Percentiles rank a stretch among this genome's conserved stretches.
Evolutionary conservation across 1,284 basidiomycete genomes (phyloP).

Genomic region (Malassezia dermatis): DNA sequence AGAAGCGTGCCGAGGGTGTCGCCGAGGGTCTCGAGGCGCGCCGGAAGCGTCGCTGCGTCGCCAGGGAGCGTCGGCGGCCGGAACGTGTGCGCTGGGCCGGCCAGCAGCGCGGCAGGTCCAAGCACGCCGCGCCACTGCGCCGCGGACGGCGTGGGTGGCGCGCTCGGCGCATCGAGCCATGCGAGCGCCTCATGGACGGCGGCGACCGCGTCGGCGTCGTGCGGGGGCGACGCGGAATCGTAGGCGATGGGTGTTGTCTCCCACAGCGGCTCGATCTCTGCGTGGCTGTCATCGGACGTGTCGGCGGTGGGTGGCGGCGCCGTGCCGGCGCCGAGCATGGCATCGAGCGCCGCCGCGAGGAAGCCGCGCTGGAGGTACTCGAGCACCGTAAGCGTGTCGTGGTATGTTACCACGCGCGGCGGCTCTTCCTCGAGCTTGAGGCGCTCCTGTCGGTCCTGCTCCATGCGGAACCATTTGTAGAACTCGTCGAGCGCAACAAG

Average conservation of each 20-base stretch:
- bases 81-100: conserved; percentile 2
- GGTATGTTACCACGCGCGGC: conserved; percentile 1
- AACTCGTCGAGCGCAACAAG: conserved; percentile 17
- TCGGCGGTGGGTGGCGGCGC: background rate
- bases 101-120: background rate
- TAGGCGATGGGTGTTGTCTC: background rate
- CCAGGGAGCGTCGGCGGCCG: conserved; percentile 8
- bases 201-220: background rate
- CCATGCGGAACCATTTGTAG: conserved; percentile 20
- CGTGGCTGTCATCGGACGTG: conserved; percentile 6
- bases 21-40: background rate
- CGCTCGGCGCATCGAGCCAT: background rate
- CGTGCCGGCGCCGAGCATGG: conserved; percentile 4
- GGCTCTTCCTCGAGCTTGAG: conserved; percentile 3
- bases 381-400: conserved; percentile 17
- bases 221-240: background rate
- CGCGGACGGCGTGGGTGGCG: background rate
- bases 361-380: conserved; percentile 17
- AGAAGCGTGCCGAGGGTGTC: background rate
- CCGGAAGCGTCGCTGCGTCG: background rate
- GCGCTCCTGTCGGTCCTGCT: conserved; percentile 18
- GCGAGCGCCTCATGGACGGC: background rate
- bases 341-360: conserved; percentile 12
- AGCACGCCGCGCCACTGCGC: conserved; percentile 1
- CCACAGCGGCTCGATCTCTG: background rate